Base-by-base conservation (phyloP, 2,329 filamentous ascomycete species). In the Sporothrix pallida region DNA sequence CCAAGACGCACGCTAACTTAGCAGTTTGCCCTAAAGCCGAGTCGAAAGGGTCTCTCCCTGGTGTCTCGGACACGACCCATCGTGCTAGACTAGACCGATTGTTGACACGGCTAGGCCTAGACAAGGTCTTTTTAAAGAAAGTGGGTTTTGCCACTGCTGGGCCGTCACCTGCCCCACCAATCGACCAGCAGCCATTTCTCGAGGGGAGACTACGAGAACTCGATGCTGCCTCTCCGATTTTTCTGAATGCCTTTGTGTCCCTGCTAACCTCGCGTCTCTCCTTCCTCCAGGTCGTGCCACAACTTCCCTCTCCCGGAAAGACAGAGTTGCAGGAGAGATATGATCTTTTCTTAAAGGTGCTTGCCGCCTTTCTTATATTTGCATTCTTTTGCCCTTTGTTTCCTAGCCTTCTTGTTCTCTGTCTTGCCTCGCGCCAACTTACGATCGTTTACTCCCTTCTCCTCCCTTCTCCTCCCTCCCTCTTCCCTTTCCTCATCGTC, bases 91-190 rank as follows among this genome's bases (percentile, higher is more conserved):
- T 26, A 26, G 23, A 26, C 71, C 62, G 52, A 71, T 72, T 71
- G 63, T 71, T 60, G 73, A 62, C 60, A 70, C 63, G 60, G 54
- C 70, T 74, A 62, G 76, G 74, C 74, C 75, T 76, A 73, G 74
- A 74, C 74, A 75, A 72, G 74, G 74, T 75, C 73, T 73, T 72
- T 71, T 73, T 60, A 58, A 71, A 74, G 70, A 73, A 74, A 74
- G 75, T 77, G 75, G 76, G 72, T 76, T 75, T 77, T 56, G 76
- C 76, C 75, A 76, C 75, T 76, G 50, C n/a, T 71, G 48, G 71
- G 72, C 71, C 72, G 75, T 76, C 76, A 76, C 74, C 75, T 76
- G 75, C 76, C 76, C 76, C 76, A 77, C 75, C 73, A 74, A 70
- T 74, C 73, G 73, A 71, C 70, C 58, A 71, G 8, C 70, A 68